phyloP scores from a whole-genome alignment of 208 protist species.

The Trypanosoma lewisi region DNA sequence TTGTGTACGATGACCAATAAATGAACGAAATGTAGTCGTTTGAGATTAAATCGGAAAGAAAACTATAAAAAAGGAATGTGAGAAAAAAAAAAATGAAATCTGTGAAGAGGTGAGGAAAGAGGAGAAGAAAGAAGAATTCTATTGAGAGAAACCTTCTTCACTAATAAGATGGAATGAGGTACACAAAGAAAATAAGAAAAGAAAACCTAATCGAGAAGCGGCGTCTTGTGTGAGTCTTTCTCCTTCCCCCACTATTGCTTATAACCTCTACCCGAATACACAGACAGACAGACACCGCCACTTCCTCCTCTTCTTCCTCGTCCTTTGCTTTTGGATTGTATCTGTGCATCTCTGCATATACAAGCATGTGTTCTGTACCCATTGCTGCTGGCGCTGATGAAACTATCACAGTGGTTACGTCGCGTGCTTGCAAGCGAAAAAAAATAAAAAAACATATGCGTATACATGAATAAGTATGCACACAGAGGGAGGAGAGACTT shows the following conservation, averaged over 20 bases:
- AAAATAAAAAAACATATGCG: not conserved
- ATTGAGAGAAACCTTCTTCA: not conserved
- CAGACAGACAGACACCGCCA: no score
- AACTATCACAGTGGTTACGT: not conserved
- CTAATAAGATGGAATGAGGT: constrained; percentile 1
- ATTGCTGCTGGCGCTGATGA: not conserved
- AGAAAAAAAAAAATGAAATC: constrained; percentile 1
- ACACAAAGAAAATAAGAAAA: constrained; percentile 16
- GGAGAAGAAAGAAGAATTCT: not conserved
- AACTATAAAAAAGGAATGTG: not conserved
- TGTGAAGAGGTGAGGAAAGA: not conserved
- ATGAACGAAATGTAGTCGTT: not conserved
- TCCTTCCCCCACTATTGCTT: not conserved
- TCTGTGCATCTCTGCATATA: not conserved
- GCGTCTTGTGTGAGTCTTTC: not conserved
- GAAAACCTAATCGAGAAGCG: constrained; percentile 35
- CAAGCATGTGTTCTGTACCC: not conserved
- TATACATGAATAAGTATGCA: not conserved
- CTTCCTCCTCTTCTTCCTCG: not conserved
- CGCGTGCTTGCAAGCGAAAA: not conserved
- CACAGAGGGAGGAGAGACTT: not conserved
- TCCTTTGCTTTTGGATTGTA: not conserved
- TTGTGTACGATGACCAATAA: constrained; percentile 25
- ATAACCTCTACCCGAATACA: no score
- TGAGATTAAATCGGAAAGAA: not conserved